Percentiles rank a stretch among this genome's conserved stretches.
These are phyloP conservation scores for Penicillium coffeae DNA, from an alignment of 495 filamentous ascomycete genomes.

Conservation along the genomic window DNA sequence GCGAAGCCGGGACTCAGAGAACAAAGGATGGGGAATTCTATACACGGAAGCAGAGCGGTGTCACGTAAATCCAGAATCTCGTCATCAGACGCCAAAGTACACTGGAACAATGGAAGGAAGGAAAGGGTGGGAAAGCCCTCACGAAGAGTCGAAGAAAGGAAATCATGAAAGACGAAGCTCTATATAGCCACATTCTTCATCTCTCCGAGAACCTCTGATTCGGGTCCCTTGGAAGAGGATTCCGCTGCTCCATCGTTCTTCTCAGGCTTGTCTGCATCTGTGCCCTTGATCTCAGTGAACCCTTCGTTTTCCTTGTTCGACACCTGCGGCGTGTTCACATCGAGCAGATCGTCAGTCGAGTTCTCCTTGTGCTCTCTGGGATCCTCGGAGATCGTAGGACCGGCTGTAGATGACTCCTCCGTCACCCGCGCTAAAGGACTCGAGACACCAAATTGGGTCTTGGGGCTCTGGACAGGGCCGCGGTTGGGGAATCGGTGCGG, in stretches of 20 bases:
- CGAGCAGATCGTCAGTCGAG: conserved; percentile 40
- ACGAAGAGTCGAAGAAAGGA: conserved; percentile 3
- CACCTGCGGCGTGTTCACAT: conserved; percentile 42
- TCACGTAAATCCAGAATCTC: conserved; percentile 21
- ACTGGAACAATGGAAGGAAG: conserved; percentile 19
- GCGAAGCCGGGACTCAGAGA: conserved; percentile 13
- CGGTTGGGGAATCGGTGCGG: conserved; percentile 50
- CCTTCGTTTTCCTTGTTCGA: conserved; percentile 38
- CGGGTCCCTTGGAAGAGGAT: conserved; percentile 24
- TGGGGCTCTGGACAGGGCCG: conserved; percentile 44
- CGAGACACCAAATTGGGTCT: conserved; percentile 47
- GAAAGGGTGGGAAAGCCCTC: conserved; percentile 10
- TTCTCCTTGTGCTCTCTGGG: conserved; percentile 30
- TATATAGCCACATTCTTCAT: conserved; percentile 58
- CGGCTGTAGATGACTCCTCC: conserved; percentile 43
- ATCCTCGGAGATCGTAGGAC: conserved; percentile 33
- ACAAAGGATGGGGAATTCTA: conserved; percentile 21
- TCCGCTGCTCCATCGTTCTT: conserved; percentile 27
- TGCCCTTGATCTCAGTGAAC: conserved; percentile 12
- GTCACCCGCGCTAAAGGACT: conserved; percentile 52
- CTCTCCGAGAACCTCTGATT: conserved; percentile 45
- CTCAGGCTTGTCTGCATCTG: conserved; percentile 29
- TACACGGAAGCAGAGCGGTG: conserved; percentile 22
- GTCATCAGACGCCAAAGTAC: conserved; percentile 25
- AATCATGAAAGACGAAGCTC: conserved; percentile 6